Percentiles rank a stretch among this genome's conserved stretches.
Evolutionary conservation across 495 filamentous ascomycete species (phyloP).

Genomic region (Lepraria neglecta): DNA sequence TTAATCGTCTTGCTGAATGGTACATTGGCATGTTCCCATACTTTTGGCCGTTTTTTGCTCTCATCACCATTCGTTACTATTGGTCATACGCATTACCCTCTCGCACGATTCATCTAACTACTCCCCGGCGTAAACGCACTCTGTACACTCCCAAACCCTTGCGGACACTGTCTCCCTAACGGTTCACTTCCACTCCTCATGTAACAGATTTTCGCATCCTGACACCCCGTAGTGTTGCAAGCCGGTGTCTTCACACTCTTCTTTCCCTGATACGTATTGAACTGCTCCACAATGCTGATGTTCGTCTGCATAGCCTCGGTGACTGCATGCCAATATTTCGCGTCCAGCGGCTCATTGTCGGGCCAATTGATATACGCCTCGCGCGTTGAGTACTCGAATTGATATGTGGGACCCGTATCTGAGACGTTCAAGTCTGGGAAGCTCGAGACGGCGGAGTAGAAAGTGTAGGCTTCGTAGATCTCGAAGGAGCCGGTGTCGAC

Average conservation of each 20-base stretch:
- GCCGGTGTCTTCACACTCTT: slow-evolving; percentile 44
- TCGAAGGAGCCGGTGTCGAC: slow-evolving; percentile 50
- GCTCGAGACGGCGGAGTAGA: slow-evolving; percentile 45
- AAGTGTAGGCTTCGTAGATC: slow-evolving; percentile 48
- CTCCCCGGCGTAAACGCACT: slow-evolving; percentile 22
- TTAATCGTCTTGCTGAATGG: too few relatives aligned
- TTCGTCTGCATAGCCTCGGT: slow-evolving; percentile 55
- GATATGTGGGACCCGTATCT: slow-evolving; percentile 38
- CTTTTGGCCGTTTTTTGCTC: background rate
- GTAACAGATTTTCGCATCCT: slow-evolving; percentile 53
- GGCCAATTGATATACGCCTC: slow-evolving; percentile 47
- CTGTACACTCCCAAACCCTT: slow-evolving; percentile 36
- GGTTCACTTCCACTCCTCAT: slow-evolving; percentile 51
- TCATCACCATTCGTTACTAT: too few relatives aligned
- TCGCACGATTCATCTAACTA: background rate
- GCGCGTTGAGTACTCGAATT: slow-evolving; percentile 53
- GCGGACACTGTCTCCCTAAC: slow-evolving; percentile 45
- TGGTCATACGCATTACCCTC: too few relatives aligned
- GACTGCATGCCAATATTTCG: slow-evolving; percentile 53
- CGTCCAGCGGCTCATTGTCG: slow-evolving; percentile 46
- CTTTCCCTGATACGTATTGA: slow-evolving; percentile 52
- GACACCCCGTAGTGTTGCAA: slow-evolving; percentile 46
- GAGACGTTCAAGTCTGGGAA: slow-evolving; percentile 33
- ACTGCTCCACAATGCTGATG: slow-evolving; percentile 39
- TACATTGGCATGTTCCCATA: background rate